Evolutionary conservation across 495 filamentous ascomycete genomes (phyloP), one percentile per base, ranked within the genome.

Genomic region (Lepidopterella palustris): DNA sequence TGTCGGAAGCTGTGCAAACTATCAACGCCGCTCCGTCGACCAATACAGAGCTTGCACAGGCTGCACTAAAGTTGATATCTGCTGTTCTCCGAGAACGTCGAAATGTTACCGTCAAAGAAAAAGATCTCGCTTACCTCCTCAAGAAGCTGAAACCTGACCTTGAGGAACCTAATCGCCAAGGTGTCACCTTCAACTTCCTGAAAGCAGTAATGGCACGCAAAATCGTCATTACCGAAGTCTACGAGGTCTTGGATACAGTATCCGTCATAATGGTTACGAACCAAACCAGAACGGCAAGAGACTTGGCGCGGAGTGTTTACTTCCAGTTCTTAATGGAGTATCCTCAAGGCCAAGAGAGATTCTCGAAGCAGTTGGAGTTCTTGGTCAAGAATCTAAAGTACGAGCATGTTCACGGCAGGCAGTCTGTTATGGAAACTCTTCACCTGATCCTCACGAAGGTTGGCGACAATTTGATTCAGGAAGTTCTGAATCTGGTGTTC

Each of bases 191-290:
- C 78, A 96, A 89, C 69, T 97, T 98, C 70, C 77, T 98, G 26
- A 83, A 88, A 50, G 86, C 88, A 0, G 83, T 97, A 40, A 82
- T 97, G 73, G 84, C 86, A 23, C 80, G 90, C 24, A 95, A 89
- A 71, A 77, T 96, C 50, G 78, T 95, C 56, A 90, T 95, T 48
- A 82, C 91, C 1, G 83, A 88, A 49, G 84, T 97, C 50, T 98
- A 97, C 71, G 92, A 97, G 64, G 84, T 87, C 13, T 80, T 95
- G 52, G 93, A 98, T 67, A 80, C 86, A 62, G 84, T 97, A 29
- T 88, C 89, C 24, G 82, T 79, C n/a, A 86, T 97, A 73, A 96
- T 97, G 92, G 88, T 98, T 58, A 96, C 88, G 24, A 97, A 96
- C 71, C 87, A 95, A 57, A 90, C 90, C 62, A 84, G 86, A 64